Evolutionary conservation across 257 asterid genomes (phyloP).

Genomic region (Orobanche coerulescens): DNA sequence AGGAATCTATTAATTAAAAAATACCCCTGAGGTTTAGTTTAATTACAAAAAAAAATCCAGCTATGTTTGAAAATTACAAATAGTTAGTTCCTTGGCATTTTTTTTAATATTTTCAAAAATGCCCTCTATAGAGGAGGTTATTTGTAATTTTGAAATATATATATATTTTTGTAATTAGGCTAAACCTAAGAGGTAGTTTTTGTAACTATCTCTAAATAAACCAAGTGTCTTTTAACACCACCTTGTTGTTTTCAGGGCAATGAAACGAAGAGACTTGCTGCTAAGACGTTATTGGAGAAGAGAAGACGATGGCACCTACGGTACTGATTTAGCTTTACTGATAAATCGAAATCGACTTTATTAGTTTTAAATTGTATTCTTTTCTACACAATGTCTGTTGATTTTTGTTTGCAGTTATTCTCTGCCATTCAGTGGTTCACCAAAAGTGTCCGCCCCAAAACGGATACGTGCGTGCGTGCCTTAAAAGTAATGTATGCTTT

Average conservation of each 20-base stretch:
- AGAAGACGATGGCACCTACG: slow-evolving; percentile 94
- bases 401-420: slow-evolving; percentile 52
- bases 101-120: not conserved
- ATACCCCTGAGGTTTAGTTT: no score
- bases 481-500: slow-evolving; percentile 84
- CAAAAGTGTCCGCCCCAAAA: slow-evolving; percentile 63
- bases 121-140: no score
- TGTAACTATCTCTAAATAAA: not conserved
- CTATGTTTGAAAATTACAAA: not conserved
- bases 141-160: not conserved
- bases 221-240: slow-evolving; percentile 20
- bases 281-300: slow-evolving; percentile 93
- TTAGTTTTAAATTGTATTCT: not conserved
- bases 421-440: slow-evolving; percentile 80
- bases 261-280: slow-evolving; percentile 75
- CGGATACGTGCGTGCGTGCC: slow-evolving; percentile 73
- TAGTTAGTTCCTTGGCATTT: not conserved
- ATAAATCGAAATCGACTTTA: not conserved
- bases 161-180: not conserved
- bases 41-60: not conserved
- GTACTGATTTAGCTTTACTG: slow-evolving; percentile 27
- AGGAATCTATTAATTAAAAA: not conserved
- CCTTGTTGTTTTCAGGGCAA: slow-evolving; percentile 47
- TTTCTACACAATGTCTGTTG: slow-evolving; percentile 4
- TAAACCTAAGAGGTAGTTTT: not conserved